These are phyloP conservation scores for Penicillium psychrosexuale DNA, from an alignment of 2,329 filamentous ascomycete species.

Conservation along the genomic window DNA sequence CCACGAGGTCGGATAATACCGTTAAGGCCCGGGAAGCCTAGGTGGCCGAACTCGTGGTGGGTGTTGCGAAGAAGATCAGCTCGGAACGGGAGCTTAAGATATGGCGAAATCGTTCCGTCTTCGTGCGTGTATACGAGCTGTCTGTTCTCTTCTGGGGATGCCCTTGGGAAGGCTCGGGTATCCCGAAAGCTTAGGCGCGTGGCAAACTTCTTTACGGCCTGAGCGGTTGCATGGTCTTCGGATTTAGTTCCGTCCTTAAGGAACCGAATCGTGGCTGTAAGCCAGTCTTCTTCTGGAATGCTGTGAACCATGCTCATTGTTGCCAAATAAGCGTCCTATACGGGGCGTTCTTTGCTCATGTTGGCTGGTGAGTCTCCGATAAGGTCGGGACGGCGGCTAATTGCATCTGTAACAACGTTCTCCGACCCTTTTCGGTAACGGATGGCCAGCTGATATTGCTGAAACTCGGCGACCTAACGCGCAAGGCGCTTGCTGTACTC, in stretches of 20 bases:
- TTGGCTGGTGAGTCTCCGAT: not conserved
- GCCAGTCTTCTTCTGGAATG: not conserved
- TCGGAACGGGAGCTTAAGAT: not conserved
- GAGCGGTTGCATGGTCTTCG: not conserved
- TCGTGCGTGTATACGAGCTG: not conserved
- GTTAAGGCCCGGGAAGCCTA: not conserved
- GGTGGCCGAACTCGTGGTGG: no score
- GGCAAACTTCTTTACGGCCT: not conserved
- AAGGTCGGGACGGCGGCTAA: not conserved
- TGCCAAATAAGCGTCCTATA: not conserved
- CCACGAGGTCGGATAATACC: not conserved
- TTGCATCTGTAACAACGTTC: not conserved
- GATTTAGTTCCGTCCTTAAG: not conserved
- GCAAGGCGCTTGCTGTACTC: constrained; percentile 5
- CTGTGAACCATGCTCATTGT: not conserved
- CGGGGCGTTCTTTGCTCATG: not conserved
- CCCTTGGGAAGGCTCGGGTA: not conserved
- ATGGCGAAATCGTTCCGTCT: not conserved
- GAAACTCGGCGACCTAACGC: not conserved
- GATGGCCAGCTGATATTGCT: not conserved
- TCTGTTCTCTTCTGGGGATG: not conserved
- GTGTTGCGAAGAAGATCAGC: not conserved
- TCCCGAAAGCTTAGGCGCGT: not conserved
- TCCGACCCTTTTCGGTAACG: not conserved
- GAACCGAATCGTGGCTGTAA: not conserved